These are phyloP conservation scores for Candida maesae DNA, from an alignment of 805 yeast genomes.

Conservation along the genomic window DNA sequence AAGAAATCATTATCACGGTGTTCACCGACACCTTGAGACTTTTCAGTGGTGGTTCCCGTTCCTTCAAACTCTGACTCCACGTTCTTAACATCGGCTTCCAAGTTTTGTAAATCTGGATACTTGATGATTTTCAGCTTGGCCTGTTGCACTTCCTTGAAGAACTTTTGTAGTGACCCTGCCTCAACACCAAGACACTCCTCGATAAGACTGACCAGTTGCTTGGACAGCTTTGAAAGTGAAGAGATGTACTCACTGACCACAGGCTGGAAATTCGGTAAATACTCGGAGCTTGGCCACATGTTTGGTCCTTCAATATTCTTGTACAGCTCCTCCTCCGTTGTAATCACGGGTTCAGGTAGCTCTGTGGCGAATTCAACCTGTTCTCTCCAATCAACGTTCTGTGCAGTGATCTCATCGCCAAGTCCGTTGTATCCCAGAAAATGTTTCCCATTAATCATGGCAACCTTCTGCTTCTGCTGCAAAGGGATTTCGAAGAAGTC, in stretches of 20 bases:
- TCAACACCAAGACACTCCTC: conserved; percentile 54
- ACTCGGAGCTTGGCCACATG: conserved; percentile 37
- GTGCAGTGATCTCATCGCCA: conserved; percentile 44
- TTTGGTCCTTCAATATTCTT: conserved; percentile 46
- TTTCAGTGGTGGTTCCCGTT: conserved; percentile 36
- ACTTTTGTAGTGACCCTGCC: conserved; percentile 40
- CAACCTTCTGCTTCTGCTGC: conserved; percentile 35
- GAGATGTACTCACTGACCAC: conserved; percentile 34
- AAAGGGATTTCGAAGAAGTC: conserved; percentile 39
- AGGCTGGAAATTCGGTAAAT: conserved; percentile 34
- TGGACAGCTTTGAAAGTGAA: conserved; percentile 43
- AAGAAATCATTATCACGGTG: conserved; percentile 65
- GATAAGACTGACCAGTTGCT: conserved; percentile 41
- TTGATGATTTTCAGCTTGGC: conserved; percentile 41
- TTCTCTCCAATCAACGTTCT: conserved; percentile 46
- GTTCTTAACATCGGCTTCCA: conserved; percentile 20
- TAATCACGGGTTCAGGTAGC: conserved; percentile 37
- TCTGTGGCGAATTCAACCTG: conserved; percentile 48
- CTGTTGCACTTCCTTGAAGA: conserved; percentile 44
- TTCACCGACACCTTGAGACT: conserved; percentile 35
- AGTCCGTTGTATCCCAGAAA: conserved; percentile 44
- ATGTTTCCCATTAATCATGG: conserved; percentile 41
- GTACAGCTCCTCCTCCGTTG: conserved; percentile 31
- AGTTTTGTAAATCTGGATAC: conserved; percentile 34
- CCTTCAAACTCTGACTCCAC: conserved; percentile 42